These are phyloP conservation scores for Chaetomium sp. DNA, from an alignment of 2,329 filamentous ascomycete genomes.

Conservation along the genomic window DNA sequence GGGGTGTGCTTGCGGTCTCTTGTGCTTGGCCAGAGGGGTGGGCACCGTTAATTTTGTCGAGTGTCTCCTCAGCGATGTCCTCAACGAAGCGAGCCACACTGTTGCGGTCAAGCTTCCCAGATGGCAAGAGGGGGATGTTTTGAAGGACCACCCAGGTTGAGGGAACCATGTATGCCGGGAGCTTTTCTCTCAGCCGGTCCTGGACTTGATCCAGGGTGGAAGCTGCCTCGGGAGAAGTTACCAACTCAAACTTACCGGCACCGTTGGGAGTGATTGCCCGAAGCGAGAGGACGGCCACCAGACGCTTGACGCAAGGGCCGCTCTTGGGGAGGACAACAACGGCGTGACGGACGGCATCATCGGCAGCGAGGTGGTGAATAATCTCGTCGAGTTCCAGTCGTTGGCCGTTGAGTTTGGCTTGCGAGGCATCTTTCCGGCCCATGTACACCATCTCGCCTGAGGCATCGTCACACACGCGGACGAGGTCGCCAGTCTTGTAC, in stretches of 20 bases:
- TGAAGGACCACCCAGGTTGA: conserved; percentile 37
- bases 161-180: conserved; percentile 44
- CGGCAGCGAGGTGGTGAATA: conserved; percentile 45
- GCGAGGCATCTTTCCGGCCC: conserved; percentile 33
- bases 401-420: conserved; percentile 36
- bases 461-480: conserved; percentile 34
- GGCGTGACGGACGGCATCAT: conserved; percentile 46
- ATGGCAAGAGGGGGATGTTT: conserved; percentile 36
- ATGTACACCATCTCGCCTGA: conserved; percentile 31
- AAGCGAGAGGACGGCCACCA: conserved; percentile 32
- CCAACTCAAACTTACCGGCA: conserved; percentile 16
- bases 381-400: conserved; percentile 45
- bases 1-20: background rate
- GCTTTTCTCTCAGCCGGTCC: conserved; percentile 38
- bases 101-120: conserved; percentile 40
- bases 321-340: conserved; percentile 48
- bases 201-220: conserved; percentile 15
- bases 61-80: conserved; percentile 30
- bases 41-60: conserved; percentile 41
- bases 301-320: conserved; percentile 30
- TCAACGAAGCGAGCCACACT: conserved; percentile 38
- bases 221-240: conserved; percentile 20
- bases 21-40: background rate
- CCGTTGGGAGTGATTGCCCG: background rate
- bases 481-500: conserved; percentile 46